phyloP scores from a whole-genome alignment of 2,329 filamentous ascomycete species.

The Alternaria brassicicola region DNA sequence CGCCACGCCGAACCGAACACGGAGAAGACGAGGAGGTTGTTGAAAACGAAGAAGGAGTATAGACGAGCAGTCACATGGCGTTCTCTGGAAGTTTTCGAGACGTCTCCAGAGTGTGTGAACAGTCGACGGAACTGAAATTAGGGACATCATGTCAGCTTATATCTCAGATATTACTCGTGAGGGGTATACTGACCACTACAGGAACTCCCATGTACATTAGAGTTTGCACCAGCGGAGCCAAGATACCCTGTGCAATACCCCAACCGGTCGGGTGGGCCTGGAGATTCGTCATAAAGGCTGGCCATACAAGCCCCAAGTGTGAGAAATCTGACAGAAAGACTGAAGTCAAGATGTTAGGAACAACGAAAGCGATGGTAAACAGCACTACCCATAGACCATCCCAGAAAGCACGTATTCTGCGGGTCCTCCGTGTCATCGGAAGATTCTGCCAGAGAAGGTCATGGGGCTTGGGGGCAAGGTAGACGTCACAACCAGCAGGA shows the following conservation, averaged over 20 bases:
- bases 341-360: slow-evolving; percentile 90
- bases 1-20: slow-evolving; percentile 86
- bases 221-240: slow-evolving; percentile 83
- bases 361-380: slow-evolving; percentile 84
- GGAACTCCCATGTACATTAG: slow-evolving; percentile 85
- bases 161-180: neutral
- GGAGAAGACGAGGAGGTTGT: slow-evolving; percentile 93
- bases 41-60: slow-evolving; percentile 97
- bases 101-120: slow-evolving; percentile 81
- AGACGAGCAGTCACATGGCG: slow-evolving; percentile 83
- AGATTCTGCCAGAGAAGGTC: slow-evolving; percentile 97
- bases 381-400: slow-evolving; percentile 83
- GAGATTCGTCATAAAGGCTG: slow-evolving; percentile 72
- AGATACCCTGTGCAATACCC: slow-evolving; percentile 90
- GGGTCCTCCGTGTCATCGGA: slow-evolving; percentile 69
- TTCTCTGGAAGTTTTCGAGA: slow-evolving; percentile 90
- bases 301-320: slow-evolving; percentile 84
- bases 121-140: slow-evolving; percentile 73
- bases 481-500: slow-evolving; percentile 75
- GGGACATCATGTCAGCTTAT: neutral
- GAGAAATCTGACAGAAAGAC: slow-evolving; percentile 87
- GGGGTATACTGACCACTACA: slow-evolving; percentile 59
- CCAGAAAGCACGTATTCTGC: slow-evolving; percentile 73
- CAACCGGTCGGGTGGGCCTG: slow-evolving; percentile 69
- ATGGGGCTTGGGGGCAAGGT: slow-evolving; percentile 81